These are phyloP conservation scores for Suhomyces bolitotheri DNA, from an alignment of 1,139 yeast species.

Conservation along the genomic window DNA sequence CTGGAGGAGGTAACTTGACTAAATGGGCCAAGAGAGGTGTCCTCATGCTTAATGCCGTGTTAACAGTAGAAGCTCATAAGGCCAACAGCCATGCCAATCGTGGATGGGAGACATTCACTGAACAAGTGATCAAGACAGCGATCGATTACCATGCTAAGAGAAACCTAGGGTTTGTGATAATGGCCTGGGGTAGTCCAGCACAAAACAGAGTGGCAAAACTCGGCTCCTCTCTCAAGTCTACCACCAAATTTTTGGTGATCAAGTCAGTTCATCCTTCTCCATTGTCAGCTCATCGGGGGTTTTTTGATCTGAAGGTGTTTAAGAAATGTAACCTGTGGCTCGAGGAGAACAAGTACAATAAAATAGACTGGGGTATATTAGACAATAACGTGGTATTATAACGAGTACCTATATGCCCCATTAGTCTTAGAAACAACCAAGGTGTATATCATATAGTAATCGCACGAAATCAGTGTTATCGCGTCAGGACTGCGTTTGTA, in stretches of 20 bases:
- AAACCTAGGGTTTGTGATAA: constrained; percentile 61
- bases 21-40: constrained; percentile 92
- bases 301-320: constrained; percentile 74
- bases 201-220: constrained; percentile 61
- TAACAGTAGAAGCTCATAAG: constrained; percentile 90
- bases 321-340: constrained; percentile 75
- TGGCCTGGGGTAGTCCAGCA: constrained; percentile 97
- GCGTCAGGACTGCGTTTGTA: not conserved
- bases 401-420: constrained; percentile 1
- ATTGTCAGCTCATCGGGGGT: constrained; percentile 82
- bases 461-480: not conserved
- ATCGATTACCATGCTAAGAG: constrained; percentile 33
- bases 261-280: constrained; percentile 94
- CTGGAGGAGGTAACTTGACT: constrained; percentile 67
- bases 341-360: constrained; percentile 41
- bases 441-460: not conserved
- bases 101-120: constrained; percentile 96
- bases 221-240: constrained; percentile 25
- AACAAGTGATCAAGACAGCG: constrained; percentile 55
- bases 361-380: constrained; percentile 64
- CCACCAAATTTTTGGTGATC: constrained; percentile 49
- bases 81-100: constrained; percentile 88
- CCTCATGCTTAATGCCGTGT: constrained; percentile 77
- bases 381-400: constrained; percentile 9
- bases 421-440: not conserved